phyloP scores from a whole-genome alignment of 2,329 filamentous ascomycete genomes.

The Venturia nashicola region DNA sequence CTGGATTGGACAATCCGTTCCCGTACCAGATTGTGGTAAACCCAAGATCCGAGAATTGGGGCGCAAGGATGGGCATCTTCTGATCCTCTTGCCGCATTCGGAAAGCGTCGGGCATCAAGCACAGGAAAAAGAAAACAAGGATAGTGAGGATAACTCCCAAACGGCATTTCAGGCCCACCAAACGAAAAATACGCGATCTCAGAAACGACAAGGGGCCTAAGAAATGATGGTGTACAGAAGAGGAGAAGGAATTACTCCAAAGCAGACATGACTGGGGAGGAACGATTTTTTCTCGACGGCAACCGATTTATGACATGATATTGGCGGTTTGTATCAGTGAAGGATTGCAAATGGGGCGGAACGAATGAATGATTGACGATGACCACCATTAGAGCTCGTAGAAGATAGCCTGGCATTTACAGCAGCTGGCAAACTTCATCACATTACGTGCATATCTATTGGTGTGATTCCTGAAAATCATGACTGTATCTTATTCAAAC shows the following conservation, averaged over 20 bases:
- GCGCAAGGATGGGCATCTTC: slow-evolving; percentile 66
- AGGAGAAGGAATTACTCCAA: background rate
- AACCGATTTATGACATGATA: background rate
- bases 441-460: background rate
- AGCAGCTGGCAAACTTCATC: slow-evolving; percentile 2
- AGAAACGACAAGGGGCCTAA: background rate
- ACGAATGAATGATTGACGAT: background rate
- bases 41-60: slow-evolving; percentile 68
- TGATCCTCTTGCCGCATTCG: slow-evolving; percentile 19
- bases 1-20: slow-evolving; percentile 87
- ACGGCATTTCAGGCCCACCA: background rate
- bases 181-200: background rate
- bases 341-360: background rate
- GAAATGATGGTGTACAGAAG: background rate
- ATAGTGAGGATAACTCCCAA: background rate
- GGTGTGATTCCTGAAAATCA: background rate
- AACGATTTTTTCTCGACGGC: background rate
- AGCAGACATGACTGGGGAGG: background rate
- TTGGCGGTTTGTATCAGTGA: background rate
- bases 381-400: background rate
- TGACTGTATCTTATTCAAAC: background rate
- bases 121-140: background rate
- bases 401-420: slow-evolving; percentile 1
- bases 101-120: background rate
- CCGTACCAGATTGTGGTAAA: slow-evolving; percentile 89